These are phyloP conservation scores for Paxillus ammoniavirescens DNA, from an alignment of 768 basidiomycete genomes.

Conservation along the genomic window DNA sequence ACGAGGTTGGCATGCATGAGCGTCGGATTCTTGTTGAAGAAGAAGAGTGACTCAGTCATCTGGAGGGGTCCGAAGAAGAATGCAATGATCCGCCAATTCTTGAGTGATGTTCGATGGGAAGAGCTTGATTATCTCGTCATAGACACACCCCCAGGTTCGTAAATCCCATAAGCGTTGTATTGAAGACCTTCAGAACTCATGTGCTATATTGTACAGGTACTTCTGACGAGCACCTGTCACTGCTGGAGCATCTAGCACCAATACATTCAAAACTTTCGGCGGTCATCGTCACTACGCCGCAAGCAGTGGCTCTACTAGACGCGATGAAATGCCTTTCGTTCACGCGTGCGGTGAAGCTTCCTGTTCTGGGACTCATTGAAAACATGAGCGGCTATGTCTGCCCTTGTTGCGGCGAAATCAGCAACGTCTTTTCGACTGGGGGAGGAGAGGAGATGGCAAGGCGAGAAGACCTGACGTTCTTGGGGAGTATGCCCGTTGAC, in stretches of 20 bases:
- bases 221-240: conserved; percentile 96
- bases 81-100: conserved; percentile 95
- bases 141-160: conserved; percentile 93
- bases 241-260: conserved; percentile 91
- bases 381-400: conserved; percentile 99
- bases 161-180: neutral
- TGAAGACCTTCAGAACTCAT: conserved; percentile 6
- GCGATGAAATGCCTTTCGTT: conserved; percentile 97
- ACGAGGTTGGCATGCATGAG: conserved; percentile 91
- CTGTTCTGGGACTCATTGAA: conserved; percentile 89
- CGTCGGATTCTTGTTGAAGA: conserved; percentile 91
- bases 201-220: conserved; percentile 62
- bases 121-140: conserved; percentile 90
- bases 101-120: conserved; percentile 94
- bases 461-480: conserved; percentile 67
- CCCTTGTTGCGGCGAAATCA: conserved; percentile 94
- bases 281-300: conserved; percentile 94
- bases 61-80: conserved; percentile 99
- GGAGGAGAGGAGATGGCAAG: conserved; percentile 89
- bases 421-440: conserved; percentile 91
- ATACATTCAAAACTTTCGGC: conserved; percentile 75
- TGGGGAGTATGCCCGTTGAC: conserved; percentile 92
- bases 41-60: conserved; percentile 89
- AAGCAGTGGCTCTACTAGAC: conserved; percentile 93
- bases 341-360: conserved; percentile 81